These are phyloP conservation scores for Pichia sp. DNA, from an alignment of 1,139 yeast genomes.

Conservation along the genomic window DNA sequence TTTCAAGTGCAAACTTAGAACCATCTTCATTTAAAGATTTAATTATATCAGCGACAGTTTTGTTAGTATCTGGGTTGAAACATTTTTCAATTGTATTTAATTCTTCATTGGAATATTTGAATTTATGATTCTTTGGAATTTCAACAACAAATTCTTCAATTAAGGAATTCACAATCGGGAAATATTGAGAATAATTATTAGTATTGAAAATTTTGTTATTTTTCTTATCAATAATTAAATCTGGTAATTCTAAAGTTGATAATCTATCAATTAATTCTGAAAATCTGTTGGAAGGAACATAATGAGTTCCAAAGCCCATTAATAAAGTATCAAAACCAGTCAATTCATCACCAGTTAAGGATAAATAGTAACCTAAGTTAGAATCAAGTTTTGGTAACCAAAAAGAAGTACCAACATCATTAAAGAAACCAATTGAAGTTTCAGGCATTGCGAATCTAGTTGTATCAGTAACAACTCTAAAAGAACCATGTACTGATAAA, in stretches of 20 bases:
- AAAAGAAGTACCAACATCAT: conserved; percentile 93
- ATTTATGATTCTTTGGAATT: conserved; percentile 60
- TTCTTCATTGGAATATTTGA: conserved; percentile 51
- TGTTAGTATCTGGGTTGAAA: conserved; percentile 43
- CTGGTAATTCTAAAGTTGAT: conserved; percentile 44
- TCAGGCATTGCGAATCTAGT: conserved; percentile 97
- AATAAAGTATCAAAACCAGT: conserved; percentile 73
- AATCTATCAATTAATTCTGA: conserved; percentile 59
- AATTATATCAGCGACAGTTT: conserved; percentile 57
- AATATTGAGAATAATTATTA: conserved; percentile 34
- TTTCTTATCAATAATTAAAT: conserved; percentile 19
- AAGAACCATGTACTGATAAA: conserved; percentile 84
- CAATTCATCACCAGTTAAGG: conserved; percentile 78
- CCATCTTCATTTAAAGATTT: conserved; percentile 50
- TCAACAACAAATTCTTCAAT: conserved; percentile 73
- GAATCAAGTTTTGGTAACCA: conserved; percentile 81
- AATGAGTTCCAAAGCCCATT: conserved; percentile 89
- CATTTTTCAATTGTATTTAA: conserved; percentile 61
- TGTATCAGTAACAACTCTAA: conserved; percentile 84
- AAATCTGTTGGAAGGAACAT: conserved; percentile 60
- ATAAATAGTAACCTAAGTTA: conserved; percentile 76
- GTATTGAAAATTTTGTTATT: conserved; percentile 16
- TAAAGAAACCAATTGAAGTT: conserved; percentile 93
- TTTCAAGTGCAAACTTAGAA: conserved; percentile 60
- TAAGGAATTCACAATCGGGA: conserved; percentile 58